phyloP scores from a whole-genome alignment of 306 rosid genomes.

The Sesbania bispinosa region DNA sequence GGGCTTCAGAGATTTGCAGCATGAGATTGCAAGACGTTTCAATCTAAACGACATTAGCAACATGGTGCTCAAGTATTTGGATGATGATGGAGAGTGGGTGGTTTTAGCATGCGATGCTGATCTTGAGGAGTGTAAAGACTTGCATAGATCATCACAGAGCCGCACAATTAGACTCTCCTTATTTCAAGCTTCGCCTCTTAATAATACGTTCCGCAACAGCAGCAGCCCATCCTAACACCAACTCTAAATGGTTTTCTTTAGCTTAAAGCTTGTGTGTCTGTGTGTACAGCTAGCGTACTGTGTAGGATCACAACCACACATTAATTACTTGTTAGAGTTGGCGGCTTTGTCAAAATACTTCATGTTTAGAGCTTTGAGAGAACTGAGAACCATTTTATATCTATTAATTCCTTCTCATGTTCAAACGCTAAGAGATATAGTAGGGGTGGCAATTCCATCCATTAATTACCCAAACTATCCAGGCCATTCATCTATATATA shows the following conservation, averaged over 20 bases:
- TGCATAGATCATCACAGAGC: constrained; percentile 43
- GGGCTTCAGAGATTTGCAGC: constrained; percentile 43
- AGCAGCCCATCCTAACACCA: constrained; percentile 22
- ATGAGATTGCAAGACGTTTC: constrained; percentile 55
- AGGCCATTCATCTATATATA: too few relatives aligned
- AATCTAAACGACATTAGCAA: constrained; percentile 39
- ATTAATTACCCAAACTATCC: too few relatives aligned
- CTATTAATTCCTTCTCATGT: too few relatives aligned
- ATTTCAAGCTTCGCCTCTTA: constrained; percentile 41
- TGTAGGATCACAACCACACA: not conserved
- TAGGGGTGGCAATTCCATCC: too few relatives aligned
- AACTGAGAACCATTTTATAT: not conserved
- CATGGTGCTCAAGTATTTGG: constrained; percentile 45
- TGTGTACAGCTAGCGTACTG: not conserved
- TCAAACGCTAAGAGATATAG: too few relatives aligned
- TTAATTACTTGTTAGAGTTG: not conserved
- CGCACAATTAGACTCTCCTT: constrained; percentile 50
- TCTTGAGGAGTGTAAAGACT: constrained; percentile 55
- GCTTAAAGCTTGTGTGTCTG: not conserved
- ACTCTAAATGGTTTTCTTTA: not conserved
- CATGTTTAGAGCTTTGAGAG: not conserved
- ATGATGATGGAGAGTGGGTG: constrained; percentile 54
- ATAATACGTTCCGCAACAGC: constrained; percentile 35
- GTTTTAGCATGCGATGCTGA: constrained; percentile 54
- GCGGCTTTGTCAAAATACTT: not conserved